Conservation (phyloP, 345 rosid genomes). For the Eucalyptus lansdowneana region DNA sequence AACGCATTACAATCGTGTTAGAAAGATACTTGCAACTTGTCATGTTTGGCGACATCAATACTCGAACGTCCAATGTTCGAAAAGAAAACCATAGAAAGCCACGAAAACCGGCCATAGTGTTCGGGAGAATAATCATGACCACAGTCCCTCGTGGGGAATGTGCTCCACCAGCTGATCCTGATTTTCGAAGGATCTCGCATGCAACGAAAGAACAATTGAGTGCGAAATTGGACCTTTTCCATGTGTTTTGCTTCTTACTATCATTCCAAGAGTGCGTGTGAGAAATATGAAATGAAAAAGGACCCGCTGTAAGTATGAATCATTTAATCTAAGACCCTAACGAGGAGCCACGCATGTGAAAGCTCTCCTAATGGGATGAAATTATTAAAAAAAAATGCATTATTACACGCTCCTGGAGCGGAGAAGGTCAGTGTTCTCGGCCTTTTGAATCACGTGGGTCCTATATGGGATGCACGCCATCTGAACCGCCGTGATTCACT, state of each 20-base stretch:
- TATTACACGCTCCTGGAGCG: not conserved
- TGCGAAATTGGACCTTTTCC: not conserved
- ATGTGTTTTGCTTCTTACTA: not conserved
- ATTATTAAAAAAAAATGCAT: not conserved
- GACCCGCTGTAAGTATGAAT: not conserved
- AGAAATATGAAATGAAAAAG: not conserved
- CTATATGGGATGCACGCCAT: not conserved
- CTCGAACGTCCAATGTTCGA: not conserved
- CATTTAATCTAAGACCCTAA: not conserved
- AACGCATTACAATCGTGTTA: not conserved
- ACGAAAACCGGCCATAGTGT: not conserved
- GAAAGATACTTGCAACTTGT: not conserved
- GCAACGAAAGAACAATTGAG: not conserved
- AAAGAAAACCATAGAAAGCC: not conserved
- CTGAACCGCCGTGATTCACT: not conserved
- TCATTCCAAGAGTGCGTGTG: not conserved
- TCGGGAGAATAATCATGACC: not conserved
- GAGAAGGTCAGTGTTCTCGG: not conserved
- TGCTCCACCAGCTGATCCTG: not conserved
- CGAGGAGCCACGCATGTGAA: not conserved
- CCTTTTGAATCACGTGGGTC: not conserved
- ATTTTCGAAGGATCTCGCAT: not conserved
- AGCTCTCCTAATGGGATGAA: not conserved
- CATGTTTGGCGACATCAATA: not conserved
- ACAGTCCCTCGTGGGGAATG: not conserved